Conservation (phyloP, 176 grass and related monocot species). For the Zizania latifolia region DNA sequence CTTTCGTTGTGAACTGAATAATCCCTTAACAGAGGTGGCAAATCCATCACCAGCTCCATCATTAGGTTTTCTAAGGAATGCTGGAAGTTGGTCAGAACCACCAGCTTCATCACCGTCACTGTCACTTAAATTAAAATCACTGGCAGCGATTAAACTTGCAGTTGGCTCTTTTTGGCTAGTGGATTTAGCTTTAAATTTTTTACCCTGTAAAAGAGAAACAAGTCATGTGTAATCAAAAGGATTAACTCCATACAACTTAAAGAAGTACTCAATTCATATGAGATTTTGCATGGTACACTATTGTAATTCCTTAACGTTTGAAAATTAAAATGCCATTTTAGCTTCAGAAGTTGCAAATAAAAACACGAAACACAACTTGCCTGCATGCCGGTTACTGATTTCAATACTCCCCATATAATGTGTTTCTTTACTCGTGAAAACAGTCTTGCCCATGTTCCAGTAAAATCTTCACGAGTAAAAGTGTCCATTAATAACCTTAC, state of each 20-base stretch:
- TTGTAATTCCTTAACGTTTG: conserved; percentile 1
- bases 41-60: conserved; percentile 96
- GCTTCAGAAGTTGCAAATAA: conserved; percentile 1
- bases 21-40: conserved; percentile 81
- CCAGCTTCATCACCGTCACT: conserved; percentile 68
- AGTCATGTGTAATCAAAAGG: conserved; percentile 16
- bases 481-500: conserved; percentile 96
- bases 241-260: neutral
- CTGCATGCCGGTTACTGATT: conserved; percentile 97
- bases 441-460: conserved; percentile 77
- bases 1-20: conserved; percentile 77
- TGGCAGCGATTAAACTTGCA: conserved; percentile 40
- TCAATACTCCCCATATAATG: conserved; percentile 92
- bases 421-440: conserved; percentile 95
- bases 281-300: conserved; percentile 5
- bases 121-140: conserved; percentile 63
- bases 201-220: conserved; percentile 56
- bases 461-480: conserved; percentile 95
- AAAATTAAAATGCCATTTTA: conserved; percentile 8
- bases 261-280: conserved; percentile 12
- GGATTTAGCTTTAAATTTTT: conserved; percentile 95
- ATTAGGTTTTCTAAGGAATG: conserved; percentile 54
- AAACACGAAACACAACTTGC: conserved; percentile 42
- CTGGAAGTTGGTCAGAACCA: conserved; percentile 64
- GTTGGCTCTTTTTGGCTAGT: conserved; percentile 51